phyloP scores from a whole-genome alignment of 192 early-diverging fungal genomes.

The Backusella mclennaniae region DNA sequence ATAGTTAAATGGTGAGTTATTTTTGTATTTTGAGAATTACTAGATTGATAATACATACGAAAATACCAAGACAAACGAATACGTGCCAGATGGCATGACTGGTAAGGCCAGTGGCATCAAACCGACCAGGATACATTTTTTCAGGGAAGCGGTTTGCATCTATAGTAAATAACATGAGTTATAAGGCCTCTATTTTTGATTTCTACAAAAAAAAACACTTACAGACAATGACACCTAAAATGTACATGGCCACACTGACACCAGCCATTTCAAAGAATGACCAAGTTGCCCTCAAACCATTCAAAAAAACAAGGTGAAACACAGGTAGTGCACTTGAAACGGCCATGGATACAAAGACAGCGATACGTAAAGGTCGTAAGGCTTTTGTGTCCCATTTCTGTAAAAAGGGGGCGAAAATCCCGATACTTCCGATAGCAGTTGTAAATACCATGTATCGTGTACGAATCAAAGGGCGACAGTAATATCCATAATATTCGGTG shows the following conservation, averaged over 20 bases:
- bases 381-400: constrained; percentile 53
- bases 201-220: background rate
- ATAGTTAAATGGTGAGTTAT: background rate
- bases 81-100: constrained; percentile 66
- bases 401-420: constrained; percentile 51
- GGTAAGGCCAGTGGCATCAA: constrained; percentile 55
- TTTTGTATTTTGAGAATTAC: background rate
- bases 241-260: constrained; percentile 51
- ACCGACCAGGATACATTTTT: constrained; percentile 56
- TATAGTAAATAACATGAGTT: background rate
- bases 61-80: constrained; percentile 61
- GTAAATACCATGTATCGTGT: constrained; percentile 52
- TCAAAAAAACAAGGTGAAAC: constrained; percentile 43
- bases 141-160: constrained; percentile 64
- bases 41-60: constrained; percentile 23
- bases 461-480: constrained; percentile 42
- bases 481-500: constrained; percentile 60
- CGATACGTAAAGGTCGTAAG: constrained; percentile 54
- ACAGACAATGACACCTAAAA: constrained; percentile 58
- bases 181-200: background rate
- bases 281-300: constrained; percentile 43
- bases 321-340: constrained; percentile 51
- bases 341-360: constrained; percentile 53
- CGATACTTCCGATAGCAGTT: constrained; percentile 44
- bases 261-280: constrained; percentile 49